Conservation (phyloP, 805 yeast species). For the Novakomyces olei region DNA sequence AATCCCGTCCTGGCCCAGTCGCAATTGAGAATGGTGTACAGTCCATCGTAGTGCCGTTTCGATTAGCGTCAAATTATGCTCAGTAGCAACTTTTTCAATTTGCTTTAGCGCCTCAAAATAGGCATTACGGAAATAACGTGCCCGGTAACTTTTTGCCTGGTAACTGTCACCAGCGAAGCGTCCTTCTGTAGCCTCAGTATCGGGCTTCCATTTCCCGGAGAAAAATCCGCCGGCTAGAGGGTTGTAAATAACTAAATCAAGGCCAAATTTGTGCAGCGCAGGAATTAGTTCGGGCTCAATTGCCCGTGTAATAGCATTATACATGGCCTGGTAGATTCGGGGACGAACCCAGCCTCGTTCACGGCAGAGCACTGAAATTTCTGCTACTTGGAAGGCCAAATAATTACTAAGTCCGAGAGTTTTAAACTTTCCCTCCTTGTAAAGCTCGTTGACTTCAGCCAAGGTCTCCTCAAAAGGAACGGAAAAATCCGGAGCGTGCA, state of each 20-base stretch:
- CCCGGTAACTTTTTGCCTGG: constrained; percentile 9
- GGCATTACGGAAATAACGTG: constrained; percentile 10
- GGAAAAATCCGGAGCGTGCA: constrained; percentile 13
- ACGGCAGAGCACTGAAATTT: constrained; percentile 8
- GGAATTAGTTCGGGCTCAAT: constrained; percentile 12
- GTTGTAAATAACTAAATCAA: constrained; percentile 12
- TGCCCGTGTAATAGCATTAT: constrained; percentile 12
- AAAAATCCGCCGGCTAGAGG: constrained; percentile 14
- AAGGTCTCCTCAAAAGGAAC: constrained; percentile 12
- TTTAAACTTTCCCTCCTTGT: constrained; percentile 12
- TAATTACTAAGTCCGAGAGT: constrained; percentile 13
- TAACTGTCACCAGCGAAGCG: constrained; percentile 8
- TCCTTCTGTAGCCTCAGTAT: constrained; percentile 7
- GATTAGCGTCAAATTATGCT: constrained; percentile 8
- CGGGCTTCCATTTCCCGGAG: constrained; percentile 8
- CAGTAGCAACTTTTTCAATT: constrained; percentile 10
- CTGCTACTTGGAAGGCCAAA: constrained; percentile 10
- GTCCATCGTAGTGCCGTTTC: constrained; percentile 13
- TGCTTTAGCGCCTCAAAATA: constrained; percentile 10
- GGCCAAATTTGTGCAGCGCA: constrained; percentile 8
- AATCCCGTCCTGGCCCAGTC: constrained; percentile 11
- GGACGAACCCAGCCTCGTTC: constrained; percentile 12
- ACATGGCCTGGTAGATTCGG: constrained; percentile 13
- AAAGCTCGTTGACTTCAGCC: constrained; percentile 10
- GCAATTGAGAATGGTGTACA: constrained; percentile 9